Conservation (phyloP, 1,284 basidiomycete genomes). For the Ganoderma multipileum region DNA sequence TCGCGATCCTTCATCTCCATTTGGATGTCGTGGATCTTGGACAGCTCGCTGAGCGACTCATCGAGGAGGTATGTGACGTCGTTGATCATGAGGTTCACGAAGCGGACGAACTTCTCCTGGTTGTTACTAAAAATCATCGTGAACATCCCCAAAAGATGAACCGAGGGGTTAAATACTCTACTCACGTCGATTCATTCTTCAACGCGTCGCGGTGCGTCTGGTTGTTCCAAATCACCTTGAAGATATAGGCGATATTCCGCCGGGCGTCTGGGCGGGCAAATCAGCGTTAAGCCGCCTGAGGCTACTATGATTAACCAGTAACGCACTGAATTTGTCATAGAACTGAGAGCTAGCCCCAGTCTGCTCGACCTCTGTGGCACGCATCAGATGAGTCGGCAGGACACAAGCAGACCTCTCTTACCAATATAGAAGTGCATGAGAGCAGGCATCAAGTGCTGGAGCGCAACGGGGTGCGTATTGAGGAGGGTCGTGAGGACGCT, state of each 20-base stretch:
- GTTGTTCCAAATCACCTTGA: conserved; percentile 92
- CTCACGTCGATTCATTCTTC: conserved; percentile 77
- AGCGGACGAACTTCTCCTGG: conserved; percentile 92
- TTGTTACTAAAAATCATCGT: conserved; percentile 55
- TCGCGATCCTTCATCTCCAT: conserved; percentile 81
- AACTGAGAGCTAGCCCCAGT: conserved; percentile 98
- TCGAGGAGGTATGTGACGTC: conserved; percentile 99
- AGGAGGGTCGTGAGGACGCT: conserved; percentile 84
- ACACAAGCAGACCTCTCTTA: conserved; percentile 41
- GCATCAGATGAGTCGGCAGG: background rate
- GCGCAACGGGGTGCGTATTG: conserved; percentile 85
- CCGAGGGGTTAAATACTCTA: conserved; percentile 17
- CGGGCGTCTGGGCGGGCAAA: conserved; percentile 58
- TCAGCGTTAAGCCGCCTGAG: background rate
- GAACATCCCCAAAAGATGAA: background rate
- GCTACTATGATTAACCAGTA: background rate
- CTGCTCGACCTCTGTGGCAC: conserved; percentile 85
- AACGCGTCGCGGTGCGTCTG: conserved; percentile 87
- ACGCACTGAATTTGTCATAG: conserved; percentile 96
- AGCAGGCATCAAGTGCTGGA: conserved; percentile 91
- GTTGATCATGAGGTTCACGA: conserved; percentile 98
- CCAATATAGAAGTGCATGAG: conserved; percentile 97
- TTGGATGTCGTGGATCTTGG: conserved; percentile 89
- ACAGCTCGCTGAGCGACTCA: conserved; percentile 90
- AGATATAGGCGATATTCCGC: conserved; percentile 85